phyloP scores from a whole-genome alignment of 1,284 basidiomycete genomes.

The Puccinia polysora region DNA sequence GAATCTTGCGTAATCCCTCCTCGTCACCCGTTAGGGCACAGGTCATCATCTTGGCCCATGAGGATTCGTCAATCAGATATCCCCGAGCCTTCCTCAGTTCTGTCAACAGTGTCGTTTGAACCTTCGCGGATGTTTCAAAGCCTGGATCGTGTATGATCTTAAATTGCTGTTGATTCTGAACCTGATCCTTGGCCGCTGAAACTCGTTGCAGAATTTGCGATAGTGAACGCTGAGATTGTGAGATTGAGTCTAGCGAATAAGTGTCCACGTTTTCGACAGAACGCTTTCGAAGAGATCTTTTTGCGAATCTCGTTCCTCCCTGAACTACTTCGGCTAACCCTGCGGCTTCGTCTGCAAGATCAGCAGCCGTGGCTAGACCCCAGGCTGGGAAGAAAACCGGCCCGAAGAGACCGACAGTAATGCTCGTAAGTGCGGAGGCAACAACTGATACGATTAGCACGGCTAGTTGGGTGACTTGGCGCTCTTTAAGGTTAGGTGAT shows the following conservation, averaged over 20 bases:
- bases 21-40: slow-evolving; percentile 10
- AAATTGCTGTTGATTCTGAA: background rate
- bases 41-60: slow-evolving; percentile 1
- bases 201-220: slow-evolving; percentile 3
- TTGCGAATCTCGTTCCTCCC: background rate
- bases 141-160: background rate
- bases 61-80: background rate
- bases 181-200: background rate
- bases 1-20: background rate
- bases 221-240: background rate
- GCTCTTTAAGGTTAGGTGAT: slow-evolving; percentile 10
- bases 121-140: background rate
- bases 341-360: background rate
- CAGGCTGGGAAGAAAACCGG: slow-evolving; percentile 4
- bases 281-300: slow-evolving; percentile 13
- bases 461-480: slow-evolving; percentile 9
- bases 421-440: slow-evolving; percentile 3
- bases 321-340: background rate
- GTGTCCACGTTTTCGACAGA: background rate
- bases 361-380: background rate
- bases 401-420: background rate
- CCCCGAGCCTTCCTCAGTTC: background rate
- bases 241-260: background rate
- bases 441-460: slow-evolving; percentile 4
- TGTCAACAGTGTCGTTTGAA: background rate